Evolutionary conservation across 208 protist species (phyloP).

Genomic region (Trypanosomatidae sp.): DNA sequence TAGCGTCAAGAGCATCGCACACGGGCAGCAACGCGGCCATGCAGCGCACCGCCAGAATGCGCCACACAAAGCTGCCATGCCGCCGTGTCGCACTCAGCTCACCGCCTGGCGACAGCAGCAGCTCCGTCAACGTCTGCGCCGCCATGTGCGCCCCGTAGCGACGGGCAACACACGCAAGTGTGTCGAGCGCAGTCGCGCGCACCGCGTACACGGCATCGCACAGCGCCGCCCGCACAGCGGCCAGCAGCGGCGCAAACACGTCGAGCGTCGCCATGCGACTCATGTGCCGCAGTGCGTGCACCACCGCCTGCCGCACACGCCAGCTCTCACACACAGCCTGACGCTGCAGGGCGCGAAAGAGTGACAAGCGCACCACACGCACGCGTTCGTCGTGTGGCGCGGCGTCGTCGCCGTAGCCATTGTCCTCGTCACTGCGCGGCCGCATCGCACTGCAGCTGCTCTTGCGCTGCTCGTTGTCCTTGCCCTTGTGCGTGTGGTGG

Average conservation of each 20-base stretch:
- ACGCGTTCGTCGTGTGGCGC: too few relatives aligned
- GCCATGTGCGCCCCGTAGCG: constrained; percentile 50
- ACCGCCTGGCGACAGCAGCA: constrained; percentile 36
- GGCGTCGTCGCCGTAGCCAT: too few relatives aligned
- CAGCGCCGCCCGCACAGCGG: constrained; percentile 29
- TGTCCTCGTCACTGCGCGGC: too few relatives aligned
- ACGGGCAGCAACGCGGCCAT: constrained; percentile 44
- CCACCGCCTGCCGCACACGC: constrained; percentile 46
- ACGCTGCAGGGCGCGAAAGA: too few relatives aligned
- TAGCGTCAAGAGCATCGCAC: constrained; percentile 15
- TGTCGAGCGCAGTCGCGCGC: constrained; percentile 25
- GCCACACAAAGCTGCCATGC: constrained; percentile 22
- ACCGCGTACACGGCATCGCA: constrained; percentile 56
- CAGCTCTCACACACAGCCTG: constrained; percentile 53
- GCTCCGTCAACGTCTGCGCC: constrained; percentile 26
- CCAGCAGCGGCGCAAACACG: constrained; percentile 30
- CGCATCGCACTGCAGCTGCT: not conserved
- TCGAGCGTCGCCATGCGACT: constrained; percentile 16
- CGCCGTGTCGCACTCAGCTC: too few relatives aligned
- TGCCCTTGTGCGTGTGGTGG: not conserved
- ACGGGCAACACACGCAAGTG: constrained; percentile 23
- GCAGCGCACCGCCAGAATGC: constrained; percentile 39
- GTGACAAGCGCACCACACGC: too few relatives aligned
- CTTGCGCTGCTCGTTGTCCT: not conserved
- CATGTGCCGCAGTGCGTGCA: constrained; percentile 31